Evolutionary conservation across 164 flowering plant genomes (phyloP).

Genomic region (Akebia trifoliata): DNA sequence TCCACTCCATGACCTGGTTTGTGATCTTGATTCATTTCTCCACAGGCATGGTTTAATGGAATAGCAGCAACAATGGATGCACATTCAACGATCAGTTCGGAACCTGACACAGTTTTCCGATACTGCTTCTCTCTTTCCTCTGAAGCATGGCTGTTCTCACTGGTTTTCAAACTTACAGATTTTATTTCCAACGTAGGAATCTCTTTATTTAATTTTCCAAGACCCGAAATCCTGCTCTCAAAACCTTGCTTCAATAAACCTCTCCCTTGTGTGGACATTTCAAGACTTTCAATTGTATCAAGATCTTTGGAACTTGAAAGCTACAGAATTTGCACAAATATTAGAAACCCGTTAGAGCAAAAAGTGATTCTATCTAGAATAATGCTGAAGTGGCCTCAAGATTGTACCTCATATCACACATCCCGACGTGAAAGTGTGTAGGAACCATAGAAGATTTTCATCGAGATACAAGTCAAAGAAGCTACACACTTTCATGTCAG

Average conservation of each 20-base stretch:
- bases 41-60: constrained; percentile 13
- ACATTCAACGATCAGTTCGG: constrained; percentile 14
- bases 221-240: constrained; percentile 16
- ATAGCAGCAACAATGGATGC: constrained; percentile 14
- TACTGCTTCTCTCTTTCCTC: constrained; percentile 15
- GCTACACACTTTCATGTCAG: too few relatives aligned
- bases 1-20: constrained; percentile 11
- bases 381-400: too few relatives aligned
- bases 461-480: too few relatives aligned
- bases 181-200: constrained; percentile 8
- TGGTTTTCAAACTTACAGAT: constrained; percentile 7
- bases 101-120: too few relatives aligned
- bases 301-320: constrained; percentile 23
- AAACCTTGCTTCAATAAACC: constrained; percentile 10
- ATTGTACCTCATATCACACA: too few relatives aligned
- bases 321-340: constrained; percentile 25
- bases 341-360: too few relatives aligned
- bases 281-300: constrained; percentile 5
- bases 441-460: too few relatives aligned
- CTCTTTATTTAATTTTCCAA: constrained; percentile 12
- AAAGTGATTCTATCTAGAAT: too few relatives aligned
- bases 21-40: constrained; percentile 11
- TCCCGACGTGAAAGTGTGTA: too few relatives aligned
- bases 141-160: constrained; percentile 10
- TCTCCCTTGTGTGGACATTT: constrained; percentile 18